Base-by-base conservation (phyloP, 371 early-diverging fungal genomes). In the Mycotypha africana region DNA sequence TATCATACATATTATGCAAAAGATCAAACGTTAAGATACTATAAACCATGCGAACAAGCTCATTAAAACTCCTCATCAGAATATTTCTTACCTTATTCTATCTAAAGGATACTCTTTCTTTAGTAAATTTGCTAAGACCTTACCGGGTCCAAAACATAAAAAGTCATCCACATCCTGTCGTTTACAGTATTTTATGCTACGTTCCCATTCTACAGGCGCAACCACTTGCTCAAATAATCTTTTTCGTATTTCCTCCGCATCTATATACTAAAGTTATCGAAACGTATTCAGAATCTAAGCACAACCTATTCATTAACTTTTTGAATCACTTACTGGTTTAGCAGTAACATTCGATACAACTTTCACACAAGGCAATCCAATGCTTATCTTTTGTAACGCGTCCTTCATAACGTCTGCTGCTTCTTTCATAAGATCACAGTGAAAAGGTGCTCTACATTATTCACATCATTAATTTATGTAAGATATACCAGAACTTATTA, bases 301-400 rank as follows among this genome's bases (percentile, higher is more conserved):
- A 7, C 16, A 15, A n/a, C 16, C 2, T 14, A 24, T n/a, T 5
- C 9, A 28, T 17, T 31, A 21, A 22, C 32, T 6, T 24, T n/a
- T n/a, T n/a, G n/a, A n/a, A n/a, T n/a, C n/a, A 60, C 78, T 65
- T 76, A 94, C 85, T 7, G 95, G 95, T 30, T 66, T 66, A 6
- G 86, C 93, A 6, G 93, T 92, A 24, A 92, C 93, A 61, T 95
- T 95, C 12, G 94, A 90, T 14, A 97, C 81, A 14, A 97, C 88
- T 26, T 90, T 82, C 25, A 94, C 84, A 11, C 62, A 53, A 2
- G 92, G 90, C 34, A 68, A 52, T 30, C 65, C 31, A 16, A 91
- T 89, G 9, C 72, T 58, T 16, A 85, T 71, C 7, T 60, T 65
- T 15, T 67, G 76, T 20, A 97, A 70, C 2, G 85, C 87, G 12